phyloP scores from a whole-genome alignment of 1,284 basidiomycete genomes.

The Boletus mariae region DNA sequence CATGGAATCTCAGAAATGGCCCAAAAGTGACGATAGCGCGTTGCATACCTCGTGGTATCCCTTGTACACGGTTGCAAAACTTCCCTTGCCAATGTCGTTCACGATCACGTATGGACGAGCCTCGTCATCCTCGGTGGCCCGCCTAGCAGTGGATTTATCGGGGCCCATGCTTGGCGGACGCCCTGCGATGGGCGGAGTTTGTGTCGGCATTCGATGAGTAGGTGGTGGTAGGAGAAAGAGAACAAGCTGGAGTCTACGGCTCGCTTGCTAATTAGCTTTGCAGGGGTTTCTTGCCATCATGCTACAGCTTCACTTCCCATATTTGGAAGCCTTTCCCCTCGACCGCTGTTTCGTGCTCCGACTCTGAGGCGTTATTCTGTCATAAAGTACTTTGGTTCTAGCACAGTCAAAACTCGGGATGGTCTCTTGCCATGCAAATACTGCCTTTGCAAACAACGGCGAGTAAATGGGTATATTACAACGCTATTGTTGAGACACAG shows the following conservation, averaged over 20 bases:
- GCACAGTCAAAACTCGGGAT: neutral
- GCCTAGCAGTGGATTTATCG: conserved; percentile 24
- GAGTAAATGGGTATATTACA: too few relatives aligned
- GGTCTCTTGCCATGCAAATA: too few relatives aligned
- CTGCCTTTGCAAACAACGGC: too few relatives aligned
- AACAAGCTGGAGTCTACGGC: conserved; percentile 3
- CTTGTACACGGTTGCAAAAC: conserved; percentile 95
- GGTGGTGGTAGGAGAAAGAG: conserved; percentile 14
- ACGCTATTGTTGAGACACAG: too few relatives aligned
- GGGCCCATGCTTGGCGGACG: conserved; percentile 20
- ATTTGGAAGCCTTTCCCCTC: conserved; percentile 28
- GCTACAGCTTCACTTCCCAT: conserved; percentile 16
- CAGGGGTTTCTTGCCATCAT: conserved; percentile 25
- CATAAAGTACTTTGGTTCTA: too few relatives aligned
- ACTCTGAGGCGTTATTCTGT: too few relatives aligned
- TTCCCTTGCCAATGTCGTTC: conserved; percentile 78
- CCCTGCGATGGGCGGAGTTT: conserved; percentile 18
- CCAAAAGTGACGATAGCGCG: neutral
- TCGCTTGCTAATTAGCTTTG: conserved; percentile 26
- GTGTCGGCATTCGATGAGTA: conserved; percentile 16
- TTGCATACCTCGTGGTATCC: conserved; percentile 81
- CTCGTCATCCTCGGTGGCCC: conserved; percentile 55
- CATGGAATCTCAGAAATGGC: conserved; percentile 6
- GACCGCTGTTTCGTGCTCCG: too few relatives aligned
- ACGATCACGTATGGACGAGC: conserved; percentile 71